These are phyloP conservation scores for Aureoboletus auriporus DNA, from an alignment of 768 basidiomycete species.

Conservation along the genomic window DNA sequence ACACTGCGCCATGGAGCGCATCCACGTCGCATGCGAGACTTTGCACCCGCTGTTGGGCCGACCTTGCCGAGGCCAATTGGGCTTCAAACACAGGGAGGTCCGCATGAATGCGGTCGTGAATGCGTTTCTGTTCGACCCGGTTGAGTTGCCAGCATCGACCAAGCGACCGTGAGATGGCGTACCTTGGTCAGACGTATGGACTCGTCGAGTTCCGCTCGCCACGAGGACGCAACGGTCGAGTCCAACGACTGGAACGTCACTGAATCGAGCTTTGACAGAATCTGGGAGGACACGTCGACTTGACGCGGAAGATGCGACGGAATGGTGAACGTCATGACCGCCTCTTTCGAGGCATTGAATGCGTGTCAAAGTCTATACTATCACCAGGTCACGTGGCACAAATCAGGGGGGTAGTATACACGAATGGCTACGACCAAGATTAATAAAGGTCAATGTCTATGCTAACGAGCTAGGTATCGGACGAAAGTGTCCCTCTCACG, in stretches of 20 bases:
- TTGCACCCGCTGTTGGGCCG: slow-evolving; percentile 56
- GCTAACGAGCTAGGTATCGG: slow-evolving; percentile 26
- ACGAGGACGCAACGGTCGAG: slow-evolving; percentile 58
- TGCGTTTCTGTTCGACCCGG: slow-evolving; percentile 45
- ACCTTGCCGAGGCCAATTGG: slow-evolving; percentile 59
- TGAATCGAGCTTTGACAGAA: slow-evolving; percentile 67
- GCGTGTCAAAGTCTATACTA: background rate
- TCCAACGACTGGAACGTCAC: slow-evolving; percentile 55
- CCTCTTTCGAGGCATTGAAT: background rate
- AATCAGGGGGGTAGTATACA: background rate
- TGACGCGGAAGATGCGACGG: slow-evolving; percentile 72
- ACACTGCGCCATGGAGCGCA: slow-evolving; percentile 45
- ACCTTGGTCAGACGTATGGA: slow-evolving; percentile 74
- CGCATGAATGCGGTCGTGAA: slow-evolving; percentile 68
- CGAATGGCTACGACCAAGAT: slow-evolving; percentile 2
- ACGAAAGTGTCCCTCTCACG: slow-evolving; percentile 12
- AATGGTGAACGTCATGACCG: slow-evolving; percentile 67
- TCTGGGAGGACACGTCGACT: slow-evolving; percentile 66
- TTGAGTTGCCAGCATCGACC: slow-evolving; percentile 3
- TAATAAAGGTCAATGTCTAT: slow-evolving; percentile 24
- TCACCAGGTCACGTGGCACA: slow-evolving; percentile 16
- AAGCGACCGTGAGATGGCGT: slow-evolving; percentile 4
- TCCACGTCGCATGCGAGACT: slow-evolving; percentile 53
- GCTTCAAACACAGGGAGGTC: slow-evolving; percentile 61
- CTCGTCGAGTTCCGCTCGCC: slow-evolving; percentile 69